phyloP scores from a whole-genome alignment of 257 asterid species.

The Paraleonurus japonicus region DNA sequence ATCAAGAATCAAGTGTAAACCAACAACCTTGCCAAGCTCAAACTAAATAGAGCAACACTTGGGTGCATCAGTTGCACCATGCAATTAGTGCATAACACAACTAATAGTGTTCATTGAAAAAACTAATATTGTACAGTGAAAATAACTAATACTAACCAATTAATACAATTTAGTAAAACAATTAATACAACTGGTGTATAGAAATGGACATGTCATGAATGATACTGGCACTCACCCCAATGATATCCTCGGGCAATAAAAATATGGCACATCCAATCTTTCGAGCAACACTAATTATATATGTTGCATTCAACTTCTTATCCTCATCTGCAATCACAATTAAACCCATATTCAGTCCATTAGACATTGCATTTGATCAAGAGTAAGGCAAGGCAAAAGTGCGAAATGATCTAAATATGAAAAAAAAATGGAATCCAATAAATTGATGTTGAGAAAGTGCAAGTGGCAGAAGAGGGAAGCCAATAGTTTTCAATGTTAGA shows the following conservation, averaged over 20 bases:
- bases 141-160: too few species aligned
- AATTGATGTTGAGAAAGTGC: background rate
- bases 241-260: slow-evolving; percentile 3
- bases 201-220: background rate
- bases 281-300: background rate
- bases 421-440: background rate
- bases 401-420: background rate
- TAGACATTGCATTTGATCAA: background rate
- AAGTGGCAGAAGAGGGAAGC: too few species aligned
- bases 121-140: too few species aligned
- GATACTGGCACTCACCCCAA: background rate
- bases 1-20: background rate
- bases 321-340: background rate
- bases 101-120: too few species aligned
- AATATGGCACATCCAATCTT: background rate
- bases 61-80: too few species aligned
- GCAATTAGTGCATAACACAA: too few species aligned
- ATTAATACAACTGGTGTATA: too few species aligned
- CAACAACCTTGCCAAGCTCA: too few species aligned
- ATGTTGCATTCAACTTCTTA: background rate
- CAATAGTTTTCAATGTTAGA: background rate
- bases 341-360: background rate
- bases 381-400: background rate
- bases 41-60: too few species aligned
- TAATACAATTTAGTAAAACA: too few species aligned